Conservation (phyloP, 352 stramenopile genomes). For the Thraustochytrium sp. region DNA sequence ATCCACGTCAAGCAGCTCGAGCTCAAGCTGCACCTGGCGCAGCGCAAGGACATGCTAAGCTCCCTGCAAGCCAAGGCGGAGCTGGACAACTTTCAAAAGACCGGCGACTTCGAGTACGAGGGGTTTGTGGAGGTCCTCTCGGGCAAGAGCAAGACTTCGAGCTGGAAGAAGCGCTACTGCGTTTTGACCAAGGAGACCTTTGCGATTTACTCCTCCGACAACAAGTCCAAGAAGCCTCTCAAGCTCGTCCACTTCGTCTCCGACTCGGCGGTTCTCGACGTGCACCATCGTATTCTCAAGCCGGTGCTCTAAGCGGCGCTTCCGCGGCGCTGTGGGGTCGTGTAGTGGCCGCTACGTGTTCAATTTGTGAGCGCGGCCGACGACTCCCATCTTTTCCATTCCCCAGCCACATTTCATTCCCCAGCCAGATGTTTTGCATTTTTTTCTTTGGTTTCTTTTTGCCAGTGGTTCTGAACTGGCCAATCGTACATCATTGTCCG, state of each 20-base stretch:
- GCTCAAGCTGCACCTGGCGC: not conserved
- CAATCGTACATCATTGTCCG: too few species aligned
- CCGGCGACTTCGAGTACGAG: not conserved
- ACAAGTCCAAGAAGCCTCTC: slow-evolving; percentile 1
- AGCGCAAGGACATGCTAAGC: slow-evolving; percentile 40
- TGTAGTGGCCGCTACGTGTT: too few species aligned
- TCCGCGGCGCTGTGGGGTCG: too few species aligned
- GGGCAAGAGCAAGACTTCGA: not conserved
- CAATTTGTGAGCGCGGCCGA: too few species aligned
- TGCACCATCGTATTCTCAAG: slow-evolving; percentile 25
- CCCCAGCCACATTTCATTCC: too few species aligned
- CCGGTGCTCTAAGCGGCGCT: not conserved
- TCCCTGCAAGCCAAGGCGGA: slow-evolving; percentile 27
- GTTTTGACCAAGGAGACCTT: not conserved
- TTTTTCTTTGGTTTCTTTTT: too few species aligned
- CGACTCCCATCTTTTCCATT: too few species aligned
- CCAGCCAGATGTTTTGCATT: too few species aligned
- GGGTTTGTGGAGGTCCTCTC: not conserved
- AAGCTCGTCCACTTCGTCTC: not conserved
- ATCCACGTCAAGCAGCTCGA: slow-evolving; percentile 8
- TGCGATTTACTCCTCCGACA: not conserved
- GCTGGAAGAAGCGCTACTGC: not conserved
- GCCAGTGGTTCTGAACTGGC: too few species aligned
- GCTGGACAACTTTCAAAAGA: slow-evolving; percentile 35
- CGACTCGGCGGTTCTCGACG: slow-evolving; percentile 10